Base-by-base conservation (phyloP, 1,139 yeast genomes). In the Candida pseudocylindracea region DNA sequence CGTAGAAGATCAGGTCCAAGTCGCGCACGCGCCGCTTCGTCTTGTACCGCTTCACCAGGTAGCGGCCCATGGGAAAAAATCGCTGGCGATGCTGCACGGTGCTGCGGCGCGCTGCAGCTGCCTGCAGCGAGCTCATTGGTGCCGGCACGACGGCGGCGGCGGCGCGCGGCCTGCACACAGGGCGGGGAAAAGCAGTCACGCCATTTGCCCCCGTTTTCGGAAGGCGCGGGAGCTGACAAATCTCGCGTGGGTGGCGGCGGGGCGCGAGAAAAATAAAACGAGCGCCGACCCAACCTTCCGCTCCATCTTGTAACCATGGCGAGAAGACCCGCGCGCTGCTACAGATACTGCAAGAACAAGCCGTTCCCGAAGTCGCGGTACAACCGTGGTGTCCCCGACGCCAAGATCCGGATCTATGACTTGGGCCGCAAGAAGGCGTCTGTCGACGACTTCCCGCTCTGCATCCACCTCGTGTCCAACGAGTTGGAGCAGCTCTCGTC, bases 281-380 rank as follows among this genome's bases (percentile, higher is more conserved):
- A 15, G 20, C 20, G 20, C 20, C 20, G 20, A 15, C 4, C 20
- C 4, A 15, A 4, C 20, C 20, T 15, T 15, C 20, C 20, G 20
- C 20, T 15, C 20, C 20, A 15, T 15, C 20, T 15, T 15, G 20
- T 15, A 15, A 80, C 75, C 62, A 88, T 88, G 98, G 96, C 98
- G 64, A 85, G 98, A 72, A 88, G 98, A 80, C 98, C 98, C 67
- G 98, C 98, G 75, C 81, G 96, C 76, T 88, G 98, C 75, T 88
- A 88, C 94, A 83, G 98, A 73, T 88, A 85, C 92, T 91, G 94
- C 76, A 88, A 91, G 81, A 91, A 91, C 93, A 88, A 88, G 75
- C 98, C 99, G 56, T 88, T 72, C 81, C 99, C 99, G 70, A 88
- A 88, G 76, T 85, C 96, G 56, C 81, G 98, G 69, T 88, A 83